Evolutionary conservation across 768 basidiomycete species (phyloP), one percentile per base, ranked within the genome.

Genomic region (Podaxis pistillaris): DNA sequence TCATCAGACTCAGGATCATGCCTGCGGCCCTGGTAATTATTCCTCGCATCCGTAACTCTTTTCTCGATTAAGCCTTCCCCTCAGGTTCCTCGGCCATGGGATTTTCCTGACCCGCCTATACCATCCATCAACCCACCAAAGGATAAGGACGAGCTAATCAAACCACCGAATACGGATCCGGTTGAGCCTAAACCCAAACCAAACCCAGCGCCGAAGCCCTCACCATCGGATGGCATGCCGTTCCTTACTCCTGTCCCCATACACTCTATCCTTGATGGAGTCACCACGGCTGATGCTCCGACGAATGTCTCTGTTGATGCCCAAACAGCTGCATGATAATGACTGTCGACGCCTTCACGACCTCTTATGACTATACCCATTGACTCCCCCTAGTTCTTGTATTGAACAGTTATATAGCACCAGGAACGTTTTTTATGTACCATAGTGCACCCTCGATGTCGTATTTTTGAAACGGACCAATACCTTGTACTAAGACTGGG

Each of bases 41-140:
- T 51, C 36, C 9, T 38, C 6, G 19, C 3, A 37, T 28, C 41
- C 52, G 37, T 38, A 15, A 6, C 7, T 63, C 15, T 26, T 64
- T 12, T n/a, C 46, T 44, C 9, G 51, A 58, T 19, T 46, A 19
- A 46, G 6, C 17, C 12, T 54, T 64, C 54, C 9, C 50, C 33
- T 13, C 30, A 83, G 81, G 81, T 89, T 53, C 87, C 91, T 44
- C 87, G 88, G 26, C 77, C 91, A 40, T 94, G 92, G 92, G 92
- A 94, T 71, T 93, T 85, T 58, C 77, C 86, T 38, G 75, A 79
- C 47, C 76, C 76, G 49, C 72, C 73, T 24, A 60, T 64, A 22
- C 65, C 69, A n/a, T 50, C 61, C 7, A 37, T 50, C 12, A 62
- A 58, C 26, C 68, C 61, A 19, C 61, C 71, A 0, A 67, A 69